Percentiles rank a stretch among this genome's conserved stretches.
Conservation (phyloP, 2,329 filamentous ascomycete species). For the Gaeumannomyces tritici region DNA sequence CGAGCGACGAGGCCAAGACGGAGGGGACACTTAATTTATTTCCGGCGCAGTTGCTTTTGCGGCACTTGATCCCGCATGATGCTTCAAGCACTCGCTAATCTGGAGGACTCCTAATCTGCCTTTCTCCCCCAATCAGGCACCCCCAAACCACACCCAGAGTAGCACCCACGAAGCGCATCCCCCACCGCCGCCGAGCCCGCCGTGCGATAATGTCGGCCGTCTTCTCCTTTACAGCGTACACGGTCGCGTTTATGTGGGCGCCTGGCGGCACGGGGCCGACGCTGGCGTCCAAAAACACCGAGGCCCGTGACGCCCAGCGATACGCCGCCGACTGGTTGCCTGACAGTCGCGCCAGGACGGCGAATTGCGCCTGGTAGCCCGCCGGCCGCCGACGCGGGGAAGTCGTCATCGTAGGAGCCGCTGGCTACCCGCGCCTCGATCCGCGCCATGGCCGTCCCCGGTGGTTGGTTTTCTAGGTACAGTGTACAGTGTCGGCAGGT, state of each 20-base stretch:
- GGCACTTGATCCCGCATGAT: no score
- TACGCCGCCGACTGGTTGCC: slow-evolving; percentile 10
- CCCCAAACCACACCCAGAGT: no score
- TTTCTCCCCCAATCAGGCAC: no score
- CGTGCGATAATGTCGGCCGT: not conserved
- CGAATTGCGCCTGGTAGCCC: slow-evolving; percentile 28
- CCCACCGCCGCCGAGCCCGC: not conserved
- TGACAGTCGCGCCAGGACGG: slow-evolving; percentile 32
- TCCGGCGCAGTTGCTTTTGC: no score
- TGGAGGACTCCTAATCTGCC: no score
- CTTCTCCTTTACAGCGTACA: slow-evolving; percentile 11
- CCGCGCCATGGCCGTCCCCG: slow-evolving; percentile 12
- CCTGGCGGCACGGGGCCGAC: slow-evolving; percentile 11
- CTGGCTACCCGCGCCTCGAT: slow-evolving; percentile 14
- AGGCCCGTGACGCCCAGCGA: slow-evolving; percentile 7
- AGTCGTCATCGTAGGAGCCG: slow-evolving; percentile 8
- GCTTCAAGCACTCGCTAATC: no score
- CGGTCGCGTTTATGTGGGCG: slow-evolving; percentile 13
- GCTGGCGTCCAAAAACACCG: slow-evolving; percentile 14
- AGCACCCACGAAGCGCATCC: not conserved
- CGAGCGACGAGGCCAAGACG: no score
- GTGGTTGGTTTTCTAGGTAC: slow-evolving; percentile 12
- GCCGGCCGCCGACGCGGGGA: slow-evolving; percentile 15
- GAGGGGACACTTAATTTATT: no score
- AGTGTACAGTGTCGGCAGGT: slow-evolving; percentile 14